Evolutionary conservation across 371 early-diverging fungal genomes (phyloP).

Genomic region (Blakeslea trispora): DNA sequence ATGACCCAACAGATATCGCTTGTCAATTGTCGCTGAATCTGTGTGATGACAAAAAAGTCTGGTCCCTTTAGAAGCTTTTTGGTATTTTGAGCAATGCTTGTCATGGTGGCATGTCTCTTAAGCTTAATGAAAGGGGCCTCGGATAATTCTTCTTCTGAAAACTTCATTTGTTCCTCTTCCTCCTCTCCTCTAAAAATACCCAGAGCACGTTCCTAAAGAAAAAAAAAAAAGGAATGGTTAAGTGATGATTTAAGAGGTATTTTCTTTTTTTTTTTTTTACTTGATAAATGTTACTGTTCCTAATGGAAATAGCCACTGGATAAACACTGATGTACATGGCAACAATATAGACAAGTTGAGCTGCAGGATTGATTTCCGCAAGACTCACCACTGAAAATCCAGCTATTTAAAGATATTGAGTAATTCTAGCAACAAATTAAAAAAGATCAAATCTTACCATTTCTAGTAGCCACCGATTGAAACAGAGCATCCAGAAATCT

Average conservation of each 20-base stretch:
- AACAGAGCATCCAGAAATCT: conserved; percentile 50
- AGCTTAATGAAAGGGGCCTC: conserved; percentile 39
- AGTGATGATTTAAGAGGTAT: no score
- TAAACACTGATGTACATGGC: conserved; percentile 60
- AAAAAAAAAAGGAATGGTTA: no score
- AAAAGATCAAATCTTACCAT: no score
- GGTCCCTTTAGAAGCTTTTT: conserved; percentile 36
- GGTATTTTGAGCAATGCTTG: conserved; percentile 39
- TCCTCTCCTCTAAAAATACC: conserved; percentile 47
- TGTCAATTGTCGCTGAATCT: conserved; percentile 45
- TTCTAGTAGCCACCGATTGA: conserved; percentile 51
- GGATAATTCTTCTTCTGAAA: conserved; percentile 30
- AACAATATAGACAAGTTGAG: conserved; percentile 47
- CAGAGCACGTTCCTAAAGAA: conserved; percentile 54
- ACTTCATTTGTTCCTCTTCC: conserved; percentile 30
- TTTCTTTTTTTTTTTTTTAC: conserved; percentile 25
- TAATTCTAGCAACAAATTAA: no score
- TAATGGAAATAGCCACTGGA: conserved; percentile 55
- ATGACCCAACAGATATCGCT: conserved; percentile 52
- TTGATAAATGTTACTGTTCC: conserved; percentile 55
- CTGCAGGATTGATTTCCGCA: conserved; percentile 47
- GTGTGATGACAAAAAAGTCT: conserved; percentile 46
- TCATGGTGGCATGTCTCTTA: conserved; percentile 43
- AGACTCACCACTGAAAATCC: conserved; percentile 47
- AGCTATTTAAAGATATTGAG: no score